Evolutionary conservation across 768 basidiomycete species (phyloP).

Genomic region (Agrocybe pediades): DNA sequence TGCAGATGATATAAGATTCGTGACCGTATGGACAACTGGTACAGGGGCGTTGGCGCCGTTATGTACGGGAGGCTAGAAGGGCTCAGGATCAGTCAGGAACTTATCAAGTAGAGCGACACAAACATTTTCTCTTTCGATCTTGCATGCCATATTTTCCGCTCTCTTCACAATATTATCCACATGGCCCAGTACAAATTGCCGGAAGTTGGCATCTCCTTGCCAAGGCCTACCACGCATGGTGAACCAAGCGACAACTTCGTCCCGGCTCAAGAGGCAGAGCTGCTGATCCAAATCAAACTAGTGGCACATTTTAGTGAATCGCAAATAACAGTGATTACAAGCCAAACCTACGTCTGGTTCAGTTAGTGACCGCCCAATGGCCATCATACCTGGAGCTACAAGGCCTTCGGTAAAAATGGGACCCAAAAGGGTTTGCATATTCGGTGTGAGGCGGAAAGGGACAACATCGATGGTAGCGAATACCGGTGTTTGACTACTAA

Average conservation of each 20-base stretch:
- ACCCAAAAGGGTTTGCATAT: slow-evolving; percentile 92
- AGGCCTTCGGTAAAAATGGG: slow-evolving; percentile 89
- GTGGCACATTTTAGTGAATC: slow-evolving; percentile 1
- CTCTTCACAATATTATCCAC: slow-evolving; percentile 75
- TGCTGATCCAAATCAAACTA: slow-evolving; percentile 94
- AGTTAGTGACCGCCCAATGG: slow-evolving; percentile 87
- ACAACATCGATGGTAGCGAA: slow-evolving; percentile 85
- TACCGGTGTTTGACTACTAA: slow-evolving; percentile 49
- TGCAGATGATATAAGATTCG: slow-evolving; percentile 80
- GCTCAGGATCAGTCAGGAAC: not conserved
- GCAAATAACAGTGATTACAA: not conserved
- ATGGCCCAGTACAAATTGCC: slow-evolving; percentile 52
- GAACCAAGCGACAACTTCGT: slow-evolving; percentile 87
- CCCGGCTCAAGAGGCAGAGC: slow-evolving; percentile 87
- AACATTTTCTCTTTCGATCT: slow-evolving; percentile 83
- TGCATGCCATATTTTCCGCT: slow-evolving; percentile 84
- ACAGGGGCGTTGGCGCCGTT: slow-evolving; percentile 38
- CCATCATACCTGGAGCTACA: slow-evolving; percentile 83
- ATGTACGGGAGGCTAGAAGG: slow-evolving; percentile 35
- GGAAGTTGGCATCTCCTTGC: slow-evolving; percentile 60
- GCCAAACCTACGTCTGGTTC: slow-evolving; percentile 76
- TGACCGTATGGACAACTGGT: slow-evolving; percentile 80
- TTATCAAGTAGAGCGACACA: slow-evolving; percentile 9
- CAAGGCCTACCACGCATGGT: slow-evolving; percentile 56
- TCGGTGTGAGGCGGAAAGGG: slow-evolving; percentile 97